Evolutionary conservation across 208 protist genomes (phyloP).

Genomic region (Wallacemonas sp.): DNA sequence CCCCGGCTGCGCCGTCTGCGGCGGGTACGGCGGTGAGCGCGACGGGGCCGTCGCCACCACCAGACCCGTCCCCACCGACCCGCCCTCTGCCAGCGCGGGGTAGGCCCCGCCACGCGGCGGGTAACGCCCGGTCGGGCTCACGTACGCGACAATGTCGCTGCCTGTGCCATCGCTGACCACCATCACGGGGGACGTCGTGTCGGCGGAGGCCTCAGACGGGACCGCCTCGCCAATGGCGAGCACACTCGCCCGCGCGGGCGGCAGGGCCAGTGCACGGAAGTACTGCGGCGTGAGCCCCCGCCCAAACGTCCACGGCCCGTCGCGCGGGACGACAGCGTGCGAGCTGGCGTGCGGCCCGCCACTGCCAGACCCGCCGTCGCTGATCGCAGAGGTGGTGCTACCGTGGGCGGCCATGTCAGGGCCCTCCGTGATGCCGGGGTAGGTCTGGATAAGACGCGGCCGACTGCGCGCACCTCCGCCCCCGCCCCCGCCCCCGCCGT

Average conservation of each 20-base stretch:
- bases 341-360: not conserved
- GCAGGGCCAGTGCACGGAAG: conserved; percentile 48
- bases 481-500: not conserved
- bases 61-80: not conserved
- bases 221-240: conserved; percentile 42
- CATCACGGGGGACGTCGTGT: not conserved
- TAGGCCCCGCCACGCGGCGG: not conserved
- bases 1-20: not conserved
- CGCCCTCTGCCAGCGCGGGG: not conserved
- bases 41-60: not conserved
- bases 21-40: conserved; percentile 4
- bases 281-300: conserved; percentile 57
- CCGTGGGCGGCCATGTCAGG: not conserved
- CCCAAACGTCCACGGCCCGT: not conserved
- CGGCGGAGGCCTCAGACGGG: not conserved
- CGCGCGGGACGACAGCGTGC: not conserved
- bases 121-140: conserved; percentile 21
- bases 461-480: not conserved
- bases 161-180: not conserved
- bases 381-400: not conserved
- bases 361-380: not conserved
- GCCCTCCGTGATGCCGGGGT: not conserved
- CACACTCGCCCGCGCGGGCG: conserved; percentile 4
- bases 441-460: not conserved
- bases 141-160: conserved; percentile 21